Evolutionary conservation across 192 early-diverging fungal genomes (phyloP).

Genomic region (Coemansia sp.): DNA sequence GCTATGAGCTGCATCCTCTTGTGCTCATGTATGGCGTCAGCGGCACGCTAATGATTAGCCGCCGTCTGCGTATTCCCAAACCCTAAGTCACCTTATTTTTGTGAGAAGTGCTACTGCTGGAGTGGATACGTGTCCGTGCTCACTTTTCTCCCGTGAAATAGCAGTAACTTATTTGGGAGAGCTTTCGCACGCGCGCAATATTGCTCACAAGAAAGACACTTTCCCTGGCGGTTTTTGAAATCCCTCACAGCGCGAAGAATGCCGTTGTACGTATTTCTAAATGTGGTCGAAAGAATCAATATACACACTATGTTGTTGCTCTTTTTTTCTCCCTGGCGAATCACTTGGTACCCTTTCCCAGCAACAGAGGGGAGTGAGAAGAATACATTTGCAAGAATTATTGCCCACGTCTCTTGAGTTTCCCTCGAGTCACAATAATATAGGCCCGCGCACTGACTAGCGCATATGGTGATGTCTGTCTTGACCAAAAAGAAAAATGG

Average conservation of each 20-base stretch:
- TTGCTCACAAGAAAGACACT: background rate
- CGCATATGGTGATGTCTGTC: background rate
- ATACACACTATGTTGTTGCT: too few species aligned
- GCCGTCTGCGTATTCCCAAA: conserved; percentile 72
- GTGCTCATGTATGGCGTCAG: conserved; percentile 72
- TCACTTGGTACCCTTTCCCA: conserved; percentile 6
- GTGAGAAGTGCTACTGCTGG: conserved; percentile 3
- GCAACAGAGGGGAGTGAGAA: background rate
- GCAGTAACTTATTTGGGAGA: background rate
- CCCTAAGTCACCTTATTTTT: too few species aligned
- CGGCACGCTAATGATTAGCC: conserved; percentile 80
- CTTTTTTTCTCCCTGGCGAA: background rate
- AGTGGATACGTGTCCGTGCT: too few species aligned
- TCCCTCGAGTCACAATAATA: conserved; percentile 6
- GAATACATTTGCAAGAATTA: background rate
- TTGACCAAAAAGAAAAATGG: background rate
- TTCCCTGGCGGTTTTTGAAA: conserved; percentile 4
- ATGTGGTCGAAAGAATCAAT: background rate
- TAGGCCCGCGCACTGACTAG: background rate
- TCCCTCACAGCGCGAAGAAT: background rate
- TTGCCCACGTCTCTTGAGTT: background rate
- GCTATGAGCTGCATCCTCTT: conserved; percentile 77
- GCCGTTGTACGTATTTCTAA: background rate
- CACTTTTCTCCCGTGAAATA: background rate
- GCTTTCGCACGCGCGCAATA: background rate